phyloP scores from a whole-genome alignment of 768 basidiomycete species.

The Boletus sp. region DNA sequence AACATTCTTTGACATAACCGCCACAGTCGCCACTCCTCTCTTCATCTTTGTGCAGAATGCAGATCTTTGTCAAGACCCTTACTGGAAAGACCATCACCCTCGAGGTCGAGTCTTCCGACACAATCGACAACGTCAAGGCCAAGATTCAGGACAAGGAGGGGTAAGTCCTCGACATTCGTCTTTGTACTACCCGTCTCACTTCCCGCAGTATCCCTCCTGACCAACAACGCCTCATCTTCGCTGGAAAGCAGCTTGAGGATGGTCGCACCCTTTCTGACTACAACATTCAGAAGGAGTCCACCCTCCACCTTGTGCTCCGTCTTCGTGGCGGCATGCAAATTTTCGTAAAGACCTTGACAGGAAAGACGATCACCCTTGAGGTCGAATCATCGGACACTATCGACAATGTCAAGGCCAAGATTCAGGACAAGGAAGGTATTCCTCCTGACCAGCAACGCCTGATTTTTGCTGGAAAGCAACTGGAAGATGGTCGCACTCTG shows the following conservation, averaged over 20 bases:
- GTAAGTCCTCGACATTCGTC: not conserved
- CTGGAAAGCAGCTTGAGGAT: slow-evolving; percentile 94
- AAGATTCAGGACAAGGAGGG: slow-evolving; percentile 78
- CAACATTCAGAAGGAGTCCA: slow-evolving; percentile 95
- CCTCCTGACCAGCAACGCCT: slow-evolving; percentile 88
- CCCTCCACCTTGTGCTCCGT: slow-evolving; percentile 82
- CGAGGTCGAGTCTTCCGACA: slow-evolving; percentile 28
- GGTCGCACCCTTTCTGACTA: slow-evolving; percentile 87
- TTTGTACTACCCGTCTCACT: not conserved
- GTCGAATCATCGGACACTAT: slow-evolving; percentile 86
- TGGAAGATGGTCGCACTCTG: slow-evolving; percentile 87
- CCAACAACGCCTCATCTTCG: slow-evolving; percentile 94
- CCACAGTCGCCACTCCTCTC: not conserved
- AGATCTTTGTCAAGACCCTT: slow-evolving; percentile 86
- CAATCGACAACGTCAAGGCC: slow-evolving; percentile 26
- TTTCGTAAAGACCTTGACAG: slow-evolving; percentile 79
- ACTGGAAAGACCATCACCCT: slow-evolving; percentile 78
- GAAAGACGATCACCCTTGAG: slow-evolving; percentile 90
- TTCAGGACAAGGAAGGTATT: slow-evolving; percentile 90
- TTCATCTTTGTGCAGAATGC: slow-evolving; percentile 16
- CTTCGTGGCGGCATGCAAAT: slow-evolving; percentile 91
- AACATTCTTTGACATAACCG: not conserved
- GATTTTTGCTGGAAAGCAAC: slow-evolving; percentile 90
- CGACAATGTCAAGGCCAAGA: slow-evolving; percentile 88
- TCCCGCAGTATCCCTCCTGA: slow-evolving; percentile 68